These are phyloP conservation scores for Trametes maxima DNA, from an alignment of 768 basidiomycete species.

Conservation along the genomic window DNA sequence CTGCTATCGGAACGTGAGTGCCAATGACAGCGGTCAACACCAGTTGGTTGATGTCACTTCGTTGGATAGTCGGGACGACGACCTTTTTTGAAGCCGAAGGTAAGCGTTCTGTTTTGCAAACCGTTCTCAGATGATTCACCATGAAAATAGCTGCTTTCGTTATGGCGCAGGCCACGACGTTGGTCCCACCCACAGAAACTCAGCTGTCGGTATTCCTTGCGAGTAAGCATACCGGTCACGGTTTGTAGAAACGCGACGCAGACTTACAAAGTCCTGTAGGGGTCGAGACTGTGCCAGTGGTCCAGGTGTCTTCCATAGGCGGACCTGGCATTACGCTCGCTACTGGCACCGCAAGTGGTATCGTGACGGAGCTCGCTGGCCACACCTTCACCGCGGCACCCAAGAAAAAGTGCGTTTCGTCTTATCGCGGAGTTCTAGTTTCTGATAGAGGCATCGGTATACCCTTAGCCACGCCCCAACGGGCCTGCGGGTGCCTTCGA, in stretches of 20 bases:
- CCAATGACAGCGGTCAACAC: neutral
- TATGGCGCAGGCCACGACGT: conserved; percentile 17
- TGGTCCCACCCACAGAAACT: conserved; percentile 21
- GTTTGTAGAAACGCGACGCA: neutral
- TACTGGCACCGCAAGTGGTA: conserved; percentile 16
- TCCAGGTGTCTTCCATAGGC: conserved; percentile 28
- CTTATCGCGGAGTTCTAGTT: no score
- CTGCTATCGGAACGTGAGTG: neutral
- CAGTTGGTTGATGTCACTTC: neutral
- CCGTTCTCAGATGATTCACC: neutral
- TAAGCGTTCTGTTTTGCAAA: neutral
- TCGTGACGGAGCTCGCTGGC: conserved; percentile 26
- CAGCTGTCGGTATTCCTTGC: conserved; percentile 22
- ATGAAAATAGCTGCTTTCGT: conserved; percentile 17
- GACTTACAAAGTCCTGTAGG: neutral
- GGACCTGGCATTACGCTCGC: conserved; percentile 32
- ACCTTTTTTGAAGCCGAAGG: neutral
- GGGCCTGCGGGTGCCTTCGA: neutral
- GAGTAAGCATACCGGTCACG: conserved; percentile 3
- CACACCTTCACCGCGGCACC: conserved; percentile 26
- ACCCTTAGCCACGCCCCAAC: neutral
- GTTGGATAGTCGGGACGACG: neutral
- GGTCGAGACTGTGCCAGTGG: conserved; percentile 24
- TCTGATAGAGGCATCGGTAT: neutral
- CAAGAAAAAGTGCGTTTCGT: conserved; percentile 5